phyloP scores from a whole-genome alignment of 345 rosid genomes.

The Salix arbutifolia region DNA sequence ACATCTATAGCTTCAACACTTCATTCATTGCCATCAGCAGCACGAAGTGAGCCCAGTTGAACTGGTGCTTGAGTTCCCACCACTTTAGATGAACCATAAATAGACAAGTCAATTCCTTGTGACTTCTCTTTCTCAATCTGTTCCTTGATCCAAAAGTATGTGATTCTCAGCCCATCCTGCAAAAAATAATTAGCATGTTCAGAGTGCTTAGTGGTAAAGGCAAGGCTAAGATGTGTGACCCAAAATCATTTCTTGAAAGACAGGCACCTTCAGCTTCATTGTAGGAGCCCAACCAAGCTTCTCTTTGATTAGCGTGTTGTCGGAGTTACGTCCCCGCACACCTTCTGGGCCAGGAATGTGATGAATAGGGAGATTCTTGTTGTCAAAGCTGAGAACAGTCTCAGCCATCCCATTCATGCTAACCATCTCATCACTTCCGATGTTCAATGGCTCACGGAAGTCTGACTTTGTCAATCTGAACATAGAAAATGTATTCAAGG shows the following conservation, averaged over 20 bases:
- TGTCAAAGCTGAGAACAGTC: slow-evolving; percentile 86
- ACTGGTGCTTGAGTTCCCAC: slow-evolving; percentile 99
- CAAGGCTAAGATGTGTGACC: background rate
- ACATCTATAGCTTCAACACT: background rate
- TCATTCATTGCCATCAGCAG: slow-evolving; percentile 92
- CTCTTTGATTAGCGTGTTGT: slow-evolving; percentile 92
- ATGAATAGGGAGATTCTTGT: slow-evolving; percentile 82
- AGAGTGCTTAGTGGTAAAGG: background rate
- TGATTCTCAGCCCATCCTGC: slow-evolving; percentile 90
- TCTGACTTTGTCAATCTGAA: slow-evolving; percentile 92
- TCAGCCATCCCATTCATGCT: slow-evolving; percentile 99
- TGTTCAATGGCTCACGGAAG: slow-evolving; percentile 96
- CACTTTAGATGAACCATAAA: slow-evolving; percentile 90
- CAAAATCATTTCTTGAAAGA: background rate
- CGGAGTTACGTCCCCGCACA: slow-evolving; percentile 97
- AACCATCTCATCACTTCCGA: slow-evolving; percentile 99
- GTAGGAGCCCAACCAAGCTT: slow-evolving; percentile 99
- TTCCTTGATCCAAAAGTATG: slow-evolving; percentile 93
- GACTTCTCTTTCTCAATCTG: slow-evolving; percentile 93
- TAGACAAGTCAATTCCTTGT: slow-evolving; percentile 63
- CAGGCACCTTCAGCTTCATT: slow-evolving; percentile 81
- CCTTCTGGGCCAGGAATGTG: slow-evolving; percentile 99
- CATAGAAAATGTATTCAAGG: background rate
- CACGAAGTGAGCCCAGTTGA: slow-evolving; percentile 88
- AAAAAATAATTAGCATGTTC: background rate